phyloP scores from a whole-genome alignment of 805 yeast species.

The Huiozyma sinensis region DNA sequence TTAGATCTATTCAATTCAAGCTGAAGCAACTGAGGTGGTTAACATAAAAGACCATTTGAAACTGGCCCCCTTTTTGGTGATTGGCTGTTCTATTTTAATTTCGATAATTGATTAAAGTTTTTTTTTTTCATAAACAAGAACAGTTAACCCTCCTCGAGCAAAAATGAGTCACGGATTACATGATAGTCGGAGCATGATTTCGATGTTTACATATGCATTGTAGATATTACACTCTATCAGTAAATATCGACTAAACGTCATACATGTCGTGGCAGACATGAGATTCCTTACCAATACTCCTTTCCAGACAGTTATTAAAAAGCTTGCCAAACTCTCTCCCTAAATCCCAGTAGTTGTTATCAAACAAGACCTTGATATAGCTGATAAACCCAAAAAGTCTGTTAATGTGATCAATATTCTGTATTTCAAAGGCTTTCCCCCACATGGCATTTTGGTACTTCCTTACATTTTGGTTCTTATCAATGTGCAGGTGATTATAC shows the following conservation, averaged over 20 bases:
- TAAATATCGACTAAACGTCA: constrained; percentile 8
- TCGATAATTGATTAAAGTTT: no score
- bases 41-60: no score
- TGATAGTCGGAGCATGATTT: no score
- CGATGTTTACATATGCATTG: no score
- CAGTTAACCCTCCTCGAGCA: no score
- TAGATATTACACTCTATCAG: no score
- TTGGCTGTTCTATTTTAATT: no score
- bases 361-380: constrained; percentile 33
- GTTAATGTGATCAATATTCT: constrained; percentile 33
- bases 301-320: constrained; percentile 41
- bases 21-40: no score
- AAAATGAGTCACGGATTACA: no score
- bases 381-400: constrained; percentile 46
- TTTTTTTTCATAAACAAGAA: no score
- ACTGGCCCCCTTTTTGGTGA: no score
- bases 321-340: constrained; percentile 47
- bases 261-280: constrained; percentile 45
- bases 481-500: constrained; percentile 28
- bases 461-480: constrained; percentile 22
- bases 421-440: constrained; percentile 33
- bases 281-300: constrained; percentile 41
- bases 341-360: constrained; percentile 41
- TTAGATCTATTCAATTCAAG: no score
- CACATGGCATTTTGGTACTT: constrained; percentile 34